Evolutionary conservation across 2,329 filamentous ascomycete genomes (phyloP), one percentile per base, ranked within the genome.

Genomic region (Fusarium decemcellulare): DNA sequence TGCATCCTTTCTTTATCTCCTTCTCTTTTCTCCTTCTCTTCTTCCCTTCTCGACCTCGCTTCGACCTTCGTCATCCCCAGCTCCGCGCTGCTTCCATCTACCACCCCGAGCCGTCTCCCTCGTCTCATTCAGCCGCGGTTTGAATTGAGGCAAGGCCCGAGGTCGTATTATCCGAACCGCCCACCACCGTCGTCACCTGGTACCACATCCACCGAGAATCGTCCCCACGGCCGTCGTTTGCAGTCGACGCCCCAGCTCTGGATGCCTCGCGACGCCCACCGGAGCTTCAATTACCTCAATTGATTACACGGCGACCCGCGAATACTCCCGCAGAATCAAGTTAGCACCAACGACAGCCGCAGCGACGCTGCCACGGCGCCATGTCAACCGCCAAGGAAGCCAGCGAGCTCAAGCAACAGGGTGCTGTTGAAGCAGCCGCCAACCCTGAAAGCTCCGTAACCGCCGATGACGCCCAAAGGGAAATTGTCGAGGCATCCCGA

Each of bases 351-450:
- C 39, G 52, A 51, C 57, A 61, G 61, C 61, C 42, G 63, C 44
- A 58, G 64, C 55, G 56, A 66, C 70, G 67, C 67, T 59, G 59
- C 47, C 48, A 62, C 55, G 67, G 61, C 70, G 70, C 69, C 68
- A 81, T 81, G 79, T 77, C 79, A 59, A 73, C 73, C 72, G 74
- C 77, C 58, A 74, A 70, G 67, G 76, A 79, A 68, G 73, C 76
- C 51, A 73, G 56, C 63, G 94, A 97, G 87, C 87, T 93, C 80
- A 97, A 94, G 88, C 87, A 91, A 79, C 91, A 97, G 81, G 93
- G 91, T 70, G 92, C 90, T 70, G 84, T 95, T 64, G 92, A 96
- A 77, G 92, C 93, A 63, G 91, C 94, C 59, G 86, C 86, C 66
- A 87, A 97, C 78, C 90, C 93, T 37, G 81, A 92, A 72, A 92